A percentile compares a stretch with the other conserved stretches of the same genome.
Conservation (phyloP, 441 rosid genomes). For the Populus trichocarpa region DNA sequence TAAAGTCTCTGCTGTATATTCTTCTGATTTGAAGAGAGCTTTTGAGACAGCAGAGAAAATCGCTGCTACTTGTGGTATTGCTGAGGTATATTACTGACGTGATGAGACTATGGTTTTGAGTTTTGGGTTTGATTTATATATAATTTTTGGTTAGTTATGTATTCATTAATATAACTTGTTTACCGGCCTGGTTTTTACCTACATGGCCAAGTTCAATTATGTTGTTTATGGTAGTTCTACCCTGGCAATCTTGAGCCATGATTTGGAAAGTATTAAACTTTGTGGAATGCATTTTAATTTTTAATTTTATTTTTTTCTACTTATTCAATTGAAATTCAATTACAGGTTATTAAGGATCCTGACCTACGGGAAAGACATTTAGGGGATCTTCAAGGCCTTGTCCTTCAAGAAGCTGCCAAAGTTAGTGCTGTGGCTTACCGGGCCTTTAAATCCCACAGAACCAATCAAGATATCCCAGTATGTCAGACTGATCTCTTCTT, state of each 20-base stretch:
- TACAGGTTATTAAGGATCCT: constrained; percentile 64
- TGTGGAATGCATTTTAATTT: neutral
- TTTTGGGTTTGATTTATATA: neutral
- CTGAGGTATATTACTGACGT: constrained; percentile 35
- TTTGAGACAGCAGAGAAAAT: constrained; percentile 63
- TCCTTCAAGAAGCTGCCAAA: constrained; percentile 51
- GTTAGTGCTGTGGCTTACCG: constrained; percentile 49
- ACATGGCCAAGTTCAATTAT: neutral
- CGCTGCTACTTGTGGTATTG: constrained; percentile 55
- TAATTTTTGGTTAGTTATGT: neutral
- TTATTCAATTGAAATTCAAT: constrained; percentile 3
- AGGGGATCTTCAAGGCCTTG: constrained; percentile 81
- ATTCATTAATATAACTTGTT: neutral
- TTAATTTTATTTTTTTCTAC: neutral
- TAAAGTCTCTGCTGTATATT: constrained; percentile 53
- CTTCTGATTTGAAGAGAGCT: constrained; percentile 86
- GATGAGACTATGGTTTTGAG: neutral
- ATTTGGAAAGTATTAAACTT: neutral
- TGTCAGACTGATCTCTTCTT: constrained; percentile 17
- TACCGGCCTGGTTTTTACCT: neutral
- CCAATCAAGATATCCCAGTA: constrained; percentile 70
- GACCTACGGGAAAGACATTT: constrained; percentile 69
- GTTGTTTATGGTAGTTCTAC: neutral
- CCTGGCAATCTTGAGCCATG: neutral
- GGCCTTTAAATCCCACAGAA: constrained; percentile 53